Conservation (phyloP, 768 basidiomycete species). For the Royoungia palumana region DNA sequence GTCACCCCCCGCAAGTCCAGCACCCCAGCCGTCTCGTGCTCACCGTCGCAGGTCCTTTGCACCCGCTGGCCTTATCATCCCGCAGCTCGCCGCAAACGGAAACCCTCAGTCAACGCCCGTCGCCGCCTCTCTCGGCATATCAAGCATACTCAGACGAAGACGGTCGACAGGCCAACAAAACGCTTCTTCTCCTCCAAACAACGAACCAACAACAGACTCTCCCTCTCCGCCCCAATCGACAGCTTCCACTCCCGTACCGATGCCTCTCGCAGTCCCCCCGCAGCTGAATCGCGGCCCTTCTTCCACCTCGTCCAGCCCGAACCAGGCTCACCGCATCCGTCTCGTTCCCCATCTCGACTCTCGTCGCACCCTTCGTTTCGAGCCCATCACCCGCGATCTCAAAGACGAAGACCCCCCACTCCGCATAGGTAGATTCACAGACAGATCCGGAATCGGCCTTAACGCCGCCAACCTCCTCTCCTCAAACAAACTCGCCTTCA, state of each 20-base stretch:
- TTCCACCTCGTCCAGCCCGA: constrained; percentile 15
- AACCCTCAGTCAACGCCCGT: constrained; percentile 22
- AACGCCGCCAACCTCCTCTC: constrained; percentile 64
- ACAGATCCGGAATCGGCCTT: constrained; percentile 66
- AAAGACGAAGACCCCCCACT: constrained; percentile 63
- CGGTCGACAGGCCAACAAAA: constrained; percentile 59
- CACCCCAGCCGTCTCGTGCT: constrained; percentile 30
- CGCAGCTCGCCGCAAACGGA: constrained; percentile 32
- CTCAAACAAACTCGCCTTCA: constrained; percentile 88
- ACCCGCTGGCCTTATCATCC: constrained; percentile 34
- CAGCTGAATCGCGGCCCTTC: constrained; percentile 20
- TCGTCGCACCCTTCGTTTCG: constrained; percentile 84
- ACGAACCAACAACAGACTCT: constrained; percentile 5
- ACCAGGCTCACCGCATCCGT: constrained; percentile 68
- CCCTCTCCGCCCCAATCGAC: constrained; percentile 19
- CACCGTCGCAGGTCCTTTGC: constrained; percentile 41
- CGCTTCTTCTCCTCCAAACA: constrained; percentile 10
- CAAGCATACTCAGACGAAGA: constrained; percentile 63
- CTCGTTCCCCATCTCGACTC: constrained; percentile 95
- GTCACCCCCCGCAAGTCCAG: constrained; percentile 43
- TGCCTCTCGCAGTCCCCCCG: constrained; percentile 21
- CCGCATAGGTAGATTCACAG: constrained; percentile 93
- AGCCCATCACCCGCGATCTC: constrained; percentile 87
- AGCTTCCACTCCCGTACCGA: constrained; percentile 3
- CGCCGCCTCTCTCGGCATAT: constrained; percentile 42